These are phyloP conservation scores for Spiraea crenata DNA, from an alignment of 331 rosid genomes.

Conservation along the genomic window DNA sequence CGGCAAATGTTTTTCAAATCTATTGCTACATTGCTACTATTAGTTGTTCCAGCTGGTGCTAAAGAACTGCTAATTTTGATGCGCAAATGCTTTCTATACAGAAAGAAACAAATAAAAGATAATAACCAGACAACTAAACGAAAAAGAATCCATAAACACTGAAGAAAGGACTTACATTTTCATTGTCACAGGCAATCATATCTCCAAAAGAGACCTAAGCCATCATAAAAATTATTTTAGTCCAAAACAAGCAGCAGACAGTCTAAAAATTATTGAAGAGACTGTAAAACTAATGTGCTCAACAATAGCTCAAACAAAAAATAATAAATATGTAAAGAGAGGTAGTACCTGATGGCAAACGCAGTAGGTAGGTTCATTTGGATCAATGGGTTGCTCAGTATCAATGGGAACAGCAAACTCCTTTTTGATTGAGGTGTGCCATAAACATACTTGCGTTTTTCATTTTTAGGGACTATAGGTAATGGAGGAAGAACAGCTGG, in stretches of 20 bases:
- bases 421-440: slow-evolving; percentile 80
- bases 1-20: not conserved
- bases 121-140: not conserved
- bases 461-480: slow-evolving; percentile 69
- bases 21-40: not conserved
- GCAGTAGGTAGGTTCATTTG: slow-evolving; percentile 95
- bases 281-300: slow-evolving; percentile 8
- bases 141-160: slow-evolving; percentile 22
- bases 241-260: slow-evolving; percentile 26
- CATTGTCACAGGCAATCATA: slow-evolving; percentile 99
- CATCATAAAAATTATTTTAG: slow-evolving; percentile 22
- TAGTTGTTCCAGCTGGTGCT: not conserved
- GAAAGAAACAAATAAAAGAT: not conserved
- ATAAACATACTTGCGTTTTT: slow-evolving; percentile 60
- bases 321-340: slow-evolving; percentile 15
- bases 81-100: not conserved
- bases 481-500: slow-evolving; percentile 91
- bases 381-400: slow-evolving; percentile 90
- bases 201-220: slow-evolving; percentile 94
- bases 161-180: slow-evolving; percentile 62
- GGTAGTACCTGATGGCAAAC: slow-evolving; percentile 90
- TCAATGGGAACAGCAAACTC: slow-evolving; percentile 66
- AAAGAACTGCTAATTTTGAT: not conserved
- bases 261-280: slow-evolving; percentile 26
- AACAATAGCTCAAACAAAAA: slow-evolving; percentile 16